These are phyloP conservation scores for Albizia julibrissin DNA, from an alignment of 306 rosid genomes.

Conservation along the genomic window DNA sequence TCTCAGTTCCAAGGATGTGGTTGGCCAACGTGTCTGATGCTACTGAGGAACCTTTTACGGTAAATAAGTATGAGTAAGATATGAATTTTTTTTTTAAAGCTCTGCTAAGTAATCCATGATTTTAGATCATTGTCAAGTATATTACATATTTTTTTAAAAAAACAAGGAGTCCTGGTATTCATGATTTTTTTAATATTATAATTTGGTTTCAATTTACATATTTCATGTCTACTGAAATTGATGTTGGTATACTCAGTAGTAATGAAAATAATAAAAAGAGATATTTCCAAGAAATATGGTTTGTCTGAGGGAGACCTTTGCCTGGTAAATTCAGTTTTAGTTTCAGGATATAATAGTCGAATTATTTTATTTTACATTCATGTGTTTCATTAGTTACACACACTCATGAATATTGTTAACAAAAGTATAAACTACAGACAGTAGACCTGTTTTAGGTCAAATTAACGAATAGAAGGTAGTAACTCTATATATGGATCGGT, in stretches of 20 bases:
- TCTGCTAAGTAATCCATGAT: no score
- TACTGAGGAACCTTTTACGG: background rate
- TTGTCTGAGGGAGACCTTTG: no score
- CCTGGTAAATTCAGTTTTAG: no score
- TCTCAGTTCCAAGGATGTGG: background rate
- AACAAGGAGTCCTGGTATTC: no score
- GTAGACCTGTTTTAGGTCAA: background rate
- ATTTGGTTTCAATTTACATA: background rate
- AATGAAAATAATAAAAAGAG: no score
- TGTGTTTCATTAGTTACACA: no score
- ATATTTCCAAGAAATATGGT: background rate
- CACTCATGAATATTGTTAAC: no score
- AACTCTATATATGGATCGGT: background rate
- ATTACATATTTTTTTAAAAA: no score
- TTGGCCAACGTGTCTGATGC: background rate
- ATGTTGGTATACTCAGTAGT: no score
- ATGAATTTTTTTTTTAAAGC: background rate
- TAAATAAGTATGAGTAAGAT: background rate
- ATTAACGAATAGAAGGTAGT: background rate
- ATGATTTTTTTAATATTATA: no score
- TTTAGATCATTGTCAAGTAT: background rate
- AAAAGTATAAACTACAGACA: no score
- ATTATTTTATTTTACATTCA: background rate
- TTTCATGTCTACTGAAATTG: background rate
- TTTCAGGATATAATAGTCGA: background rate